Conservation (phyloP, 352 stramenopile genomes). For the Pythium pectinolyticum region DNA sequence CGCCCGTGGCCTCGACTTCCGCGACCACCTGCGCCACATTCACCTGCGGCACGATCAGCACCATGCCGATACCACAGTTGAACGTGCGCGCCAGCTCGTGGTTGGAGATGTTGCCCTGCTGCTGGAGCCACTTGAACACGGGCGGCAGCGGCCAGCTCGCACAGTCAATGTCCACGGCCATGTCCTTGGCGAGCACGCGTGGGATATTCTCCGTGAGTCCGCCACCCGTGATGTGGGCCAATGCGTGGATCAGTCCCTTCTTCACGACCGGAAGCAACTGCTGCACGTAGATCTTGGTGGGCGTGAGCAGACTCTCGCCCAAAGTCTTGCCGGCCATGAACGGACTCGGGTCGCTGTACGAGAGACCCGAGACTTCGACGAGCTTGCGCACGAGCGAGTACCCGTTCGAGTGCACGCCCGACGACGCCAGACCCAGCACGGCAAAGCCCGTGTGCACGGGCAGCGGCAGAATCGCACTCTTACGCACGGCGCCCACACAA, state of each 20-base stretch:
- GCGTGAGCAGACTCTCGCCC: slow-evolving; percentile 94
- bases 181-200: slow-evolving; percentile 91
- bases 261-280: slow-evolving; percentile 81
- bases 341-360: slow-evolving; percentile 75
- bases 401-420: slow-evolving; percentile 98
- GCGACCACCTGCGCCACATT: slow-evolving; percentile 88
- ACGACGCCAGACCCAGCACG: slow-evolving; percentile 95
- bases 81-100: slow-evolving; percentile 97
- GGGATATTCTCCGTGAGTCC: slow-evolving; percentile 98
- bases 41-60: slow-evolving; percentile 92
- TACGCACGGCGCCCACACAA: slow-evolving; percentile 94
- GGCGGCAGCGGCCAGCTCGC: slow-evolving; percentile 88
- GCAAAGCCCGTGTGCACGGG: slow-evolving; percentile 89
- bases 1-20: slow-evolving; percentile 78
- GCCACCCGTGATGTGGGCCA: slow-evolving; percentile 98
- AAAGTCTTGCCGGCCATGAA: slow-evolving; percentile 86
- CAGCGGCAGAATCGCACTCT: slow-evolving; percentile 83
- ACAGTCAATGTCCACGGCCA: slow-evolving; percentile 93
- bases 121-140: slow-evolving; percentile 98
- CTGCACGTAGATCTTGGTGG: slow-evolving; percentile 98
- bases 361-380: slow-evolving; percentile 88
- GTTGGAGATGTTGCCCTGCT: slow-evolving; percentile 91
- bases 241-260: slow-evolving; percentile 84
- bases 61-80: slow-evolving; percentile 99
- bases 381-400: slow-evolving; percentile 98